phyloP scores from a whole-genome alignment of 2,329 filamentous ascomycete genomes.

The Diplodia seriata region DNA sequence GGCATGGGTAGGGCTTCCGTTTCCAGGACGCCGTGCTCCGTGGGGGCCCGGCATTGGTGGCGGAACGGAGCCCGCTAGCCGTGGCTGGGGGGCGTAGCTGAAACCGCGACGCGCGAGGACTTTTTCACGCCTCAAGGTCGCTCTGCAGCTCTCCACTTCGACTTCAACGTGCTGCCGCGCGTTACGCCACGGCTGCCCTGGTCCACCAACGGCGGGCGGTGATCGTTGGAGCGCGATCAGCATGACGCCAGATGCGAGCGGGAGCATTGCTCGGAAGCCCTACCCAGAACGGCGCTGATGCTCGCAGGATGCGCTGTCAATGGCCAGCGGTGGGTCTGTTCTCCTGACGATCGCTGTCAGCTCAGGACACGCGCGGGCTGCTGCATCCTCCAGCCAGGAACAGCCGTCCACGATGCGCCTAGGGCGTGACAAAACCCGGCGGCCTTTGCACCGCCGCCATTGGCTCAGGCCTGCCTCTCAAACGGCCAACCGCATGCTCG shows the following conservation, averaged over 20 bases:
- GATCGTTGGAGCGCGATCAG: constrained; percentile 17
- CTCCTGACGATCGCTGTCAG: constrained; percentile 12
- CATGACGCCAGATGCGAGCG: constrained; percentile 1
- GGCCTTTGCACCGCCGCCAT: constrained; percentile 16
- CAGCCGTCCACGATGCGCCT: constrained; percentile 13
- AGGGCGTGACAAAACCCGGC: background rate
- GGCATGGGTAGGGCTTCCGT: constrained; percentile 10
- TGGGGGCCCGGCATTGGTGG: constrained; percentile 4
- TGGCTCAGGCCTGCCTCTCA: background rate
- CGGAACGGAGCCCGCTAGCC: constrained; percentile 3
- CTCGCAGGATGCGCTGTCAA: background rate
- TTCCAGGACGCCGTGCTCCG: background rate
- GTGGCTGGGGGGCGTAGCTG: constrained; percentile 15
- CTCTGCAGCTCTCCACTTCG: background rate
- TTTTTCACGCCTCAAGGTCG: background rate
- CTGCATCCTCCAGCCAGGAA: background rate
- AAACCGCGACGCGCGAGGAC: constrained; percentile 6
- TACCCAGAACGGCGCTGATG: constrained; percentile 3
- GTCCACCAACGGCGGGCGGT: background rate
- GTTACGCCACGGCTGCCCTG: background rate
- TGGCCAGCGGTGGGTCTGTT: constrained; percentile 13
- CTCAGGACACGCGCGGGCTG: background rate
- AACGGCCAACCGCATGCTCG: constrained; percentile 20
- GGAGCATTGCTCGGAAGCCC: background rate
- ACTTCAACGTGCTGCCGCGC: background rate